Percentiles rank a stretch among this genome's conserved stretches.
phyloP scores from a whole-genome alignment of 371 early-diverging fungal species.

The Thermomucor indicae-seudaticae region DNA sequence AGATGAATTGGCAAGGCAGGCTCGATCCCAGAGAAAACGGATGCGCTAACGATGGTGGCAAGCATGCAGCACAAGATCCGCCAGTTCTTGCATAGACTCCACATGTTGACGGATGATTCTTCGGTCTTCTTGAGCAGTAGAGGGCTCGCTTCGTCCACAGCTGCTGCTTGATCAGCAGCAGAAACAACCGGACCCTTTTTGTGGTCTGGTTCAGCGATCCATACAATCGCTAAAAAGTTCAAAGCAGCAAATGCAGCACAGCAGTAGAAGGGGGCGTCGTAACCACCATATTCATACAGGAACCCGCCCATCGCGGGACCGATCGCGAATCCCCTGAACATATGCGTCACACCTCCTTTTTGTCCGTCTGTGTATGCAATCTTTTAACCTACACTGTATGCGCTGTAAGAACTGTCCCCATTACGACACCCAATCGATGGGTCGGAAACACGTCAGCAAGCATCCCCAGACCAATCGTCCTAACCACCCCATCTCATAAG shows the following conservation, averaged over 20 bases:
- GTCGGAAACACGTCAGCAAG: constrained; percentile 78
- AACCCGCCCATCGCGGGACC: constrained; percentile 82
- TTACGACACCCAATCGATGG: constrained; percentile 64
- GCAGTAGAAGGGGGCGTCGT: constrained; percentile 69
- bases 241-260: constrained; percentile 64
- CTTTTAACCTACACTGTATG: constrained; percentile 45
- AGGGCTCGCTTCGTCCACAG: constrained; percentile 5
- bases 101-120: constrained; percentile 38
- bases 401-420: constrained; percentile 72
- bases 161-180: neutral
- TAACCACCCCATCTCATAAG: constrained; percentile 9
- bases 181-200: constrained; percentile 4
- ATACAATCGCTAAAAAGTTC: constrained; percentile 64
- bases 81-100: constrained; percentile 49
- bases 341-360: neutral
- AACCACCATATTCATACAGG: constrained; percentile 65
- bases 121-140: constrained; percentile 2
- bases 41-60: constrained; percentile 52
- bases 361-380: neutral
- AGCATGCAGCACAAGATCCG: constrained; percentile 49
- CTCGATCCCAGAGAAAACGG: constrained; percentile 61
- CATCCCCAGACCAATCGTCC: constrained; percentile 72
- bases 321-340: constrained; percentile 51
- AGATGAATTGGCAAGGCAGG: constrained; percentile 62
- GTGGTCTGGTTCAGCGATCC: constrained; percentile 55